Evolutionary conservation across 1,284 basidiomycete species (phyloP), one percentile per base, ranked within the genome.

Genomic region (Porogramme epimiltina): DNA sequence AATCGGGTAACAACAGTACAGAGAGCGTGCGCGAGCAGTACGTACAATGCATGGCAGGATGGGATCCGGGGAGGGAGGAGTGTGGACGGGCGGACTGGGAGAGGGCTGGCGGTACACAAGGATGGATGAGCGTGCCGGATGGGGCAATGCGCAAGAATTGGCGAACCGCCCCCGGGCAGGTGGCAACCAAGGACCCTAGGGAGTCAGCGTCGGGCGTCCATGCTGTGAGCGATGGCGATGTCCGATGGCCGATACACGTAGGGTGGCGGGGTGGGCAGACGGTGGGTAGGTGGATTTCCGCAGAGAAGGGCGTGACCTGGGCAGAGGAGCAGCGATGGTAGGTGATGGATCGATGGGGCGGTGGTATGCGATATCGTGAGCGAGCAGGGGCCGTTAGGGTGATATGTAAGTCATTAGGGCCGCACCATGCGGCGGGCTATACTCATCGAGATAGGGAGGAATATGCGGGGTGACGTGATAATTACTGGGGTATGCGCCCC

Each of bases 361-460:
- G 42, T 42, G 38, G 52, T 43, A 52, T 50, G 49, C 54, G 52
- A 47, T 53, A 54, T 51, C 48, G 47, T 38, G 46, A 40, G 38
- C 41, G 23, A 47, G 47, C 44, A 33, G 38, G 36, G n/a, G 45
- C 45, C 43, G 52, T 54, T 56, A 56, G 52, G 47, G 49, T 41
- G 43, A 48, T 54, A 58, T 51, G 56, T 51, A 50, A 42, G 45
- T 59, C 54, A 59, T 59, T 59, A 59, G 47, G n/a, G 58, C 58
- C 54, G 58, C 58, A 48, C 52, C 50, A 48, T 52, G 55, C 54
- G 54, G 54, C 54, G 23, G 57, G 52, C 47, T 47, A 54, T 59
- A 59, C 48, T 59, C 51, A 48, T 58, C 52, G 37, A 54, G 52
- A 50, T 54, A 41, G 51, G 51, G 36, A 24, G 42, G 44, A 53